These are phyloP conservation scores for Penicillium brevicompactum DNA, from an alignment of 2,329 filamentous ascomycete genomes.

Conservation along the genomic window DNA sequence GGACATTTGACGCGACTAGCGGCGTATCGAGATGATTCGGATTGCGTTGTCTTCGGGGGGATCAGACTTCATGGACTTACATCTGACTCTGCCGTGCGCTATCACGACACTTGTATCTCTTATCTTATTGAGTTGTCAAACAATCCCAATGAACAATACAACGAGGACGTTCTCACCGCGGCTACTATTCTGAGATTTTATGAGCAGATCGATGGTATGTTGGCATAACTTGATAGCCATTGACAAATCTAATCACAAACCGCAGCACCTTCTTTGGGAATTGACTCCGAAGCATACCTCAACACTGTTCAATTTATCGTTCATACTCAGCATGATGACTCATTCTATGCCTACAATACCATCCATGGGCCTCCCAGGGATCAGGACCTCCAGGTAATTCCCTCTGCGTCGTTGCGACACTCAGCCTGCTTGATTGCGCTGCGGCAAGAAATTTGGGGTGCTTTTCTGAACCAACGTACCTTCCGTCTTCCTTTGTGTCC, in stretches of 20 bases:
- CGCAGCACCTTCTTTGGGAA: constrained; percentile 8
- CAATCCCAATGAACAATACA: constrained; percentile 43
- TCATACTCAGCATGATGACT: constrained; percentile 11
- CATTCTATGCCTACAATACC: constrained; percentile 16
- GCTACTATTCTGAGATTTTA: constrained; percentile 60
- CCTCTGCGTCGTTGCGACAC: constrained; percentile 36
- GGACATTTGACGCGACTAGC: constrained; percentile 9
- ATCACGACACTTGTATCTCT: constrained; percentile 30
- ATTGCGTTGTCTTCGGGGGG: not conserved
- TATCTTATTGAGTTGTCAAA: constrained; percentile 31
- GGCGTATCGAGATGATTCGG: not conserved
- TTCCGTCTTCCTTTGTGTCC: constrained; percentile 57
- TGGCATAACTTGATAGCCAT: constrained; percentile 37
- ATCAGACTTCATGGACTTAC: constrained; percentile 5
- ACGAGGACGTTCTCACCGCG: constrained; percentile 58
- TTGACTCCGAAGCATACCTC: constrained; percentile 16
- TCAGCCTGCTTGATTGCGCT: constrained; percentile 49
- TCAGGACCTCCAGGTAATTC: constrained; percentile 11
- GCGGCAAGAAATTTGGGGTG: constrained; percentile 51
- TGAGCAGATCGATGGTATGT: constrained; percentile 59
- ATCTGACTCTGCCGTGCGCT: constrained; percentile 25
- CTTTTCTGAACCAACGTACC: constrained; percentile 43
- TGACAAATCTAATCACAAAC: constrained; percentile 41
- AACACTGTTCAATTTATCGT: constrained; percentile 19
- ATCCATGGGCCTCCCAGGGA: constrained; percentile 17